Evolutionary conservation across 495 filamentous ascomycete genomes (phyloP), one percentile per base, ranked within the genome.

Genomic region (Penicillium bovifimosum): DNA sequence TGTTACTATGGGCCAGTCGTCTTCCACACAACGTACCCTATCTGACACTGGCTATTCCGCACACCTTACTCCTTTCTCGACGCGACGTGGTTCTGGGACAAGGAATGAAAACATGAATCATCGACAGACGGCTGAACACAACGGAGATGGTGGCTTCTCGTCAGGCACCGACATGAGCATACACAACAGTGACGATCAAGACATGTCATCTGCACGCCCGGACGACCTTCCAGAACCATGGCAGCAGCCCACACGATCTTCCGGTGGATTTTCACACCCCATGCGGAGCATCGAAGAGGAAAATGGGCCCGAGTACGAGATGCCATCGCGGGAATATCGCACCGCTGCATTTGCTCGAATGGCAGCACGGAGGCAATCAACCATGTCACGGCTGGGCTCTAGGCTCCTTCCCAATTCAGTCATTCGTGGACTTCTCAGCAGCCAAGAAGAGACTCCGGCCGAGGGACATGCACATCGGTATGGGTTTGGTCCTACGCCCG

Each of bases 1-100:
- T 66, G 61, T 61, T 75, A 74, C 68, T 75, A 76, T 76, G 74
- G 74, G 74, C 72, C 74, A 75, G 59, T 67, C 70, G 57, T 73
- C 71, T 27, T 76, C 74, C 41, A 72, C 72, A 41, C 68, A 70
- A 57, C 64, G 71, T 67, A 61, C 71, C 51, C 60, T 59, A 41
- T 65, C 67, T 40, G 63, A 69, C 43, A 64, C 49, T 49, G 59
- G 46, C 39, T 56, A 56, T 36, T 33, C 62, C 46, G 60, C 63
- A 53, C 49, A 55, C 33, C 40, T 52, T 50, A 13, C 55, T 41
- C 56, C 60, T 32, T 60, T 53, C 38, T 59, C 63, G 43, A 47
- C 44, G 56, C 41, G 52, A 33, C 64, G 55, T 55, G 62, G 60
- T 47, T 50, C 56, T 41, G 31, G 52, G 18, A 55, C 58, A 51